Evolutionary conservation across 2,329 filamentous ascomycete species (phyloP).

Genomic region (Fusarium cicatricum): DNA sequence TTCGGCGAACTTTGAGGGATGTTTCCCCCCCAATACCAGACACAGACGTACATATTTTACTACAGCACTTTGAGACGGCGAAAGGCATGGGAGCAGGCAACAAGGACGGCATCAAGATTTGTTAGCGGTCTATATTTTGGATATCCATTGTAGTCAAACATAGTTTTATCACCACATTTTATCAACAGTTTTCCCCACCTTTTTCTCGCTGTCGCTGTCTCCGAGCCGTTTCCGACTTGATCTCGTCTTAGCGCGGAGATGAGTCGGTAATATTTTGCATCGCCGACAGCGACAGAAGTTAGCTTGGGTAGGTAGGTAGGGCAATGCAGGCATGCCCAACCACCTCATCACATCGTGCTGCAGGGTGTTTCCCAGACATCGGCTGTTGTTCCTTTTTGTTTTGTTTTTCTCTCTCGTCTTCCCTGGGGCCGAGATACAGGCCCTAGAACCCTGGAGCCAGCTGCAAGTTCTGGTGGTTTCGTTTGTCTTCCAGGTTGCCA

Average conservation of each 20-base stretch:
- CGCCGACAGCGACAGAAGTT: constrained; percentile 21
- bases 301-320: constrained; percentile 3
- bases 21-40: constrained; percentile 1
- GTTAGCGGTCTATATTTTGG: constrained; percentile 33
- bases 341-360: constrained; percentile 14
- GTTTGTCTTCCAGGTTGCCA: not conserved
- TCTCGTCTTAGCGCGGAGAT: no score
- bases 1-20: constrained; percentile 13
- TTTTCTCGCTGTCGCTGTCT: not conserved
- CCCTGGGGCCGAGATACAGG: no score
- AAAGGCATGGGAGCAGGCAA: constrained; percentile 27
- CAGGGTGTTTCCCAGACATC: constrained; percentile 15
- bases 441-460: constrained; percentile 1
- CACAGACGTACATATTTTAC: constrained; percentile 21
- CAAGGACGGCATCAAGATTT: constrained; percentile 17
- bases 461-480: not conserved
- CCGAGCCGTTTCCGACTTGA: no score
- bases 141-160: constrained; percentile 37
- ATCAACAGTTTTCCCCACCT: not conserved
- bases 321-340: constrained; percentile 39
- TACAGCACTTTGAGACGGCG: constrained; percentile 16
- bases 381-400: not conserved
- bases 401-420: no score
- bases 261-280: not conserved
- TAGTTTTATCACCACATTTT: constrained; percentile 15